Percentiles rank a stretch among this genome's conserved stretches.
Conservation (phyloP, 106 monocot genomes). For the Allium sativum region DNA sequence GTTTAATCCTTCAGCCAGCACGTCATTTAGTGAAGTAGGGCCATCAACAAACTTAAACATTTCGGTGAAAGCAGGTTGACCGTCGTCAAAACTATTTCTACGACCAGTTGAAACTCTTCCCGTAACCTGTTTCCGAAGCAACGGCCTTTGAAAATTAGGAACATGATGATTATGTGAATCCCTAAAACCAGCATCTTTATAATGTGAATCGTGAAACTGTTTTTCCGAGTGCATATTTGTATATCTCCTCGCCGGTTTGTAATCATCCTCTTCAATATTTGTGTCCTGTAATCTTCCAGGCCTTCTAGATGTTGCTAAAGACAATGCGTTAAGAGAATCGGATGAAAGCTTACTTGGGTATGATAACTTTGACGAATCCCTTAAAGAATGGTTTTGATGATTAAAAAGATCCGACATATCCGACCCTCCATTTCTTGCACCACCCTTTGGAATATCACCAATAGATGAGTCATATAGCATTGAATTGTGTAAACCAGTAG, state of each 20-base stretch:
- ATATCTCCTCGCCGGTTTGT: conserved; percentile 25
- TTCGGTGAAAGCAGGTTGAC: conserved; percentile 49
- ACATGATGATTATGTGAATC: conserved; percentile 71
- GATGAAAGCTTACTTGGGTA: conserved; percentile 38
- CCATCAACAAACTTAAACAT: conserved; percentile 61
- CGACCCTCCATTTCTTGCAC: conserved; percentile 53
- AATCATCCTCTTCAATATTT: conserved; percentile 11
- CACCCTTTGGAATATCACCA: conserved; percentile 25
- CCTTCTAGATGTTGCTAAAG: conserved; percentile 39
- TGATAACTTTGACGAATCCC: conserved; percentile 31
- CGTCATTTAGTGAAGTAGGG: conserved; percentile 80
- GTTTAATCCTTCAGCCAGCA: conserved; percentile 75
- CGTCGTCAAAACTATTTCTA: conserved; percentile 89
- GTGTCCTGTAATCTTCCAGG: conserved; percentile 44
- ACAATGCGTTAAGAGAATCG: conserved; percentile 45
- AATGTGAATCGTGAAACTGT: conserved; percentile 41
- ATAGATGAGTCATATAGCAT: conserved; percentile 31
- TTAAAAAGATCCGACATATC: conserved; percentile 26
- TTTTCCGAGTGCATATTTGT: conserved; percentile 43
- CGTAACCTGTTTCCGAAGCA: conserved; percentile 74
- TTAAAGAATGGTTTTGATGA: conserved; percentile 39
- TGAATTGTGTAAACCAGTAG: conserved; percentile 33
- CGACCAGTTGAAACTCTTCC: conserved; percentile 51
- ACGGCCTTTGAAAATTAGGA: conserved; percentile 96
- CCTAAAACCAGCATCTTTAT: conserved; percentile 45